phyloP scores from a whole-genome alignment of 345 rosid species.

The Moringa oleifera region DNA sequence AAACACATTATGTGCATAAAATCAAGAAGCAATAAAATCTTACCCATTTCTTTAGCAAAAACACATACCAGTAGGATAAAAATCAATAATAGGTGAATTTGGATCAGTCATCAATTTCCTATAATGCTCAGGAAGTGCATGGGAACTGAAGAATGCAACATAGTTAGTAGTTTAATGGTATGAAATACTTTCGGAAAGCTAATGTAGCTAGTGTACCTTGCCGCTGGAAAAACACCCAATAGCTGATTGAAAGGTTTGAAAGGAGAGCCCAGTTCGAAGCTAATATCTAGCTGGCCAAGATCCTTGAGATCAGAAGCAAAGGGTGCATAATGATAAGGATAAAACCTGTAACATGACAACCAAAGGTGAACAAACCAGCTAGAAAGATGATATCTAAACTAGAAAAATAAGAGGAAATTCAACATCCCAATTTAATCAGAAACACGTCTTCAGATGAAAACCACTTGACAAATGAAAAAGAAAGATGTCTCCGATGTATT shows the following conservation, averaged over 20 bases:
- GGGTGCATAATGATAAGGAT: slow-evolving; percentile 98
- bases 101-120: slow-evolving; percentile 90
- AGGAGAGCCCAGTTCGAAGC: slow-evolving; percentile 74
- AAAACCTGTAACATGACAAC: slow-evolving; percentile 58
- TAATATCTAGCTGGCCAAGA: slow-evolving; percentile 67
- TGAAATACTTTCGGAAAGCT: neutral
- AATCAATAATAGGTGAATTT: slow-evolving; percentile 81
- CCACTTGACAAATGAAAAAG: too few relatives aligned
- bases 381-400: neutral
- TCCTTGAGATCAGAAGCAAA: slow-evolving; percentile 96
- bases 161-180: slow-evolving; percentile 4
- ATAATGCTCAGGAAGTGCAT: slow-evolving; percentile 85
- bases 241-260: slow-evolving; percentile 96
- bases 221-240: slow-evolving; percentile 95
- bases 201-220: slow-evolving; percentile 45
- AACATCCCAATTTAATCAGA: neutral
- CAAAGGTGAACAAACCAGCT: neutral
- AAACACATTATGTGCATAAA: neutral
- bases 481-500: too few relatives aligned
- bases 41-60: slow-evolving; percentile 10
- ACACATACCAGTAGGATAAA: slow-evolving; percentile 77
- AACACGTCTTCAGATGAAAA: too few relatives aligned
- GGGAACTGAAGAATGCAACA: slow-evolving; percentile 55
- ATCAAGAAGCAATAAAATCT: neutral
- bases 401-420: neutral